A percentile compares a stretch with the other conserved stretches of the same genome.
Evolutionary conservation across 345 rosid genomes (phyloP).

Genomic region (Eucalyptus marginata): DNA sequence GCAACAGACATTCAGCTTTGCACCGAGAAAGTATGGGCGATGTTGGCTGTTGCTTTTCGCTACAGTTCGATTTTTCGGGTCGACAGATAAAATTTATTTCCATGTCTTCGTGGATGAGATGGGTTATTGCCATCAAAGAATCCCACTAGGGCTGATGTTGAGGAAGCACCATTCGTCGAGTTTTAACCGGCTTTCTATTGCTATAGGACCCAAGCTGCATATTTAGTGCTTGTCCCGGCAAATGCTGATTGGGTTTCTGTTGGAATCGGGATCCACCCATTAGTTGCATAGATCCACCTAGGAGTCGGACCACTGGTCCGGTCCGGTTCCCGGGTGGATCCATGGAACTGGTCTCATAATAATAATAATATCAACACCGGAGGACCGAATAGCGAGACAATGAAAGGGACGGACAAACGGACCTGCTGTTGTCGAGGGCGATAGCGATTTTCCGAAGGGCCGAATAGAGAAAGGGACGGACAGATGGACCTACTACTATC

Average conservation of each 20-base stretch:
- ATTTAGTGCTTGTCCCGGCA: background rate
- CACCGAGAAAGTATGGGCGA: slow-evolving; percentile 13
- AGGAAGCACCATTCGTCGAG: background rate
- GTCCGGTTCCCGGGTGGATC: too few relatives aligned
- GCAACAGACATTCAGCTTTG: slow-evolving; percentile 4
- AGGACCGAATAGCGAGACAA: too few relatives aligned
- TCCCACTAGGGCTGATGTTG: background rate
- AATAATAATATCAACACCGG: too few relatives aligned
- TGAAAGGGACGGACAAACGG: too few relatives aligned
- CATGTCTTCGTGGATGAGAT: background rate
- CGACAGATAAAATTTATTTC: background rate
- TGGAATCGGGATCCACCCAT: too few relatives aligned
- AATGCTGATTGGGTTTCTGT: background rate
- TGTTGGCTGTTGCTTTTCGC: background rate
- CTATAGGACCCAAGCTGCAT: background rate
- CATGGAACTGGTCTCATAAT: too few relatives aligned
- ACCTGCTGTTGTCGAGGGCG: too few relatives aligned
- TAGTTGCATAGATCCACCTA: too few relatives aligned
- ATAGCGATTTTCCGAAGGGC: too few relatives aligned
- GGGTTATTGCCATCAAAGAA: background rate
- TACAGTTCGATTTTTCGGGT: background rate
- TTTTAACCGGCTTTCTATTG: background rate
- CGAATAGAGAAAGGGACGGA: too few relatives aligned
- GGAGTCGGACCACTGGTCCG: too few relatives aligned
- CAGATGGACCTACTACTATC: too few relatives aligned